Evolutionary conservation across 306 rosid genomes (phyloP), one percentile per base, ranked within the genome.

Genomic region (Trifolium subterraneum): DNA sequence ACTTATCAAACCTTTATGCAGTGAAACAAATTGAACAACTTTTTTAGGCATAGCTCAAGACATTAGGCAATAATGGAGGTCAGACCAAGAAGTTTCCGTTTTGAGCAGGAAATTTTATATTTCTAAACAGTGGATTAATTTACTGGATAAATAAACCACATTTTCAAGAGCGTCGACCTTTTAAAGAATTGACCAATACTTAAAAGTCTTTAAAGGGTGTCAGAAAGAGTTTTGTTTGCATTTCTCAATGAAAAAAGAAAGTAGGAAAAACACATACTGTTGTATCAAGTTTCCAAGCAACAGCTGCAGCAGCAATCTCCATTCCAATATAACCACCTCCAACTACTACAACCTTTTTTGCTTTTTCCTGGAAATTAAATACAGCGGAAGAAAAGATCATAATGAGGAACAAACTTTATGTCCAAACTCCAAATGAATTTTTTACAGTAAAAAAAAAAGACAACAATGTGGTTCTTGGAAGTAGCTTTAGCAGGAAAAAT

Each of bases 251-350:
- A 58, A 59, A 47, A 64, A 13, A 44, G 25, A 18, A 47, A 42
- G 14, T 23, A 66, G 52, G 80, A 44, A 58, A 25, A 45, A 71
- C 13, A 80, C 94, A 50, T 86, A 91, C 97, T 25, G 98, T 91
- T 59, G 98, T 93, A 84, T 93, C 94, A 75, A 89, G 96, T 31
- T 93, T 87, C 98, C 98, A 93, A 78, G 74, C 98, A 87, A 76
- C 84, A 70, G 94, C 90, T 59, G 97, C 98, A 22, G 98, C 98
- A 60, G 96, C 98, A 83, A 91, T 87, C 88, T 94, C 97, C 97
- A 91, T 86, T 64, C 98, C 98, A 73, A 93, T 93, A 78, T 93
- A 91, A 70, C 98, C 98, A 81, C 98, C 98, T 62, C 98, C 98
- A 50, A 93, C 96, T 67, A 93, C 76, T 51, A 88, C 96, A 80